Base-by-base conservation (phyloP, 169 alveolate species). In the Blepharisma undulans region DNA sequence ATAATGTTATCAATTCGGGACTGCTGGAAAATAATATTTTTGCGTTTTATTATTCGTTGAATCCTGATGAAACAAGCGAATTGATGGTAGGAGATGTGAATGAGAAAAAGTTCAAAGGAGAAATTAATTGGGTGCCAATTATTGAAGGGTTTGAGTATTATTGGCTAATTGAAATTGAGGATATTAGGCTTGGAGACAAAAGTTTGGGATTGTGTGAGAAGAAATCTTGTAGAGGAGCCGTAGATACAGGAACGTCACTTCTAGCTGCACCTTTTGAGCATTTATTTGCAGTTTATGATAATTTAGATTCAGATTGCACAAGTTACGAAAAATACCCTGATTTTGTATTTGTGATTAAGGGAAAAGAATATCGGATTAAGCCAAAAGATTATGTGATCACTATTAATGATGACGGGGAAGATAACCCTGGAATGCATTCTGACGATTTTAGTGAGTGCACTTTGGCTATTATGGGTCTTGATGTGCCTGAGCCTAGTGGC, bases 211-310 rank as follows among this genome's bases (percentile, higher is more conserved):
- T 93, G 27, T 93, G 96, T 87, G 36, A 78, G 27, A 71, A 88
- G 16, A 48, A 76, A 4, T 72, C 86, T 30, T 95, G 97, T 81
- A 76, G 79, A 72, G 91, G 91, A 16, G 95, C 93, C 16, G 74
- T 94, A 12, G 97, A 95, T 88, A 90, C 97, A 30, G 97, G 97
- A n/a, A 93, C 96, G 7, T 88, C 95, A 5, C 66, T 94, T 36
- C 32, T 94, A 1, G 80, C 95, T 76, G 94, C 94, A 16, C 97
- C 97, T 61, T 66, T 80, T 22, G 60, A 81, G 6, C 89, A 88
- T 33, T 32, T 91, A 59, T 84, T 87, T n/a, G 25, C 25, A 16
- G 34, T 86, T 29, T 3, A 10, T 6, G 89, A 76, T 16, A n/a
- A 89, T 27, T 59, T 88, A 33, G 29, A 60, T 59, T 29, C 22